Evolutionary conservation across 2,329 filamentous ascomycete genomes (phyloP).

Genomic region (Colletotrichum tofieldiae): DNA sequence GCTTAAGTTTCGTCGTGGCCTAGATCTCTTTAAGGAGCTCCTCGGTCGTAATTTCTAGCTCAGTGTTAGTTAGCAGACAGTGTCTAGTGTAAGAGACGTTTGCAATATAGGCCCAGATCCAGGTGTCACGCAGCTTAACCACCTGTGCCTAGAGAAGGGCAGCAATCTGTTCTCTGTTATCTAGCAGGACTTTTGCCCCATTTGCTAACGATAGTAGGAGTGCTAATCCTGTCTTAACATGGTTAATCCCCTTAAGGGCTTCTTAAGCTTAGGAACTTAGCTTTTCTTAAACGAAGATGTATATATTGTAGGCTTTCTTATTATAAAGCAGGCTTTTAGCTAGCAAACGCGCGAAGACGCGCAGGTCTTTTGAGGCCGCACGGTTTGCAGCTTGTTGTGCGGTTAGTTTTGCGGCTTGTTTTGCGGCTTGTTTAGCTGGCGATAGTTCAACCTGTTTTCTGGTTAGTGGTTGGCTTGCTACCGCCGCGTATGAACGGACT

Average conservation of each 20-base stretch:
- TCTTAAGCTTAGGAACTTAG: background rate
- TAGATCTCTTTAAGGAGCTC: slow-evolving; percentile 7
- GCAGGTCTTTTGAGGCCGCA: slow-evolving; percentile 1
- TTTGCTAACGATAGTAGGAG: background rate
- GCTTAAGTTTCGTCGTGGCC: too few relatives aligned
- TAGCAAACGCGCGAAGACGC: background rate
- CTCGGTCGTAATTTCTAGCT: slow-evolving; percentile 1
- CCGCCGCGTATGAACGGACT: background rate
- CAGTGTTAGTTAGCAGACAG: background rate
- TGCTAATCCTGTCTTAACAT: slow-evolving; percentile 14
- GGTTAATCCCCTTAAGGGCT: slow-evolving; percentile 7
- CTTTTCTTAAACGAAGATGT: background rate
- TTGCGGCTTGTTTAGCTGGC: background rate
- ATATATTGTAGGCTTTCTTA: slow-evolving; percentile 5
- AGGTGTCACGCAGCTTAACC: background rate
- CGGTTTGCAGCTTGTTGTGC: background rate
- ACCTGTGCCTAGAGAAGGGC: slow-evolving; percentile 2
- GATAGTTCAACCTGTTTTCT: background rate
- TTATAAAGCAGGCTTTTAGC: slow-evolving; percentile 1
- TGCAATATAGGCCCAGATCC: background rate
- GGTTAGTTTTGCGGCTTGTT: too few relatives aligned
- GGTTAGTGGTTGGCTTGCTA: background rate
- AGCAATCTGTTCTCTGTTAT: slow-evolving; percentile 8
- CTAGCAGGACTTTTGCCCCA: slow-evolving; percentile 3
- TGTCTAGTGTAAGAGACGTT: too few relatives aligned